phyloP scores from a whole-genome alignment of 768 basidiomycete species.

The Tylopilus sp. region DNA sequence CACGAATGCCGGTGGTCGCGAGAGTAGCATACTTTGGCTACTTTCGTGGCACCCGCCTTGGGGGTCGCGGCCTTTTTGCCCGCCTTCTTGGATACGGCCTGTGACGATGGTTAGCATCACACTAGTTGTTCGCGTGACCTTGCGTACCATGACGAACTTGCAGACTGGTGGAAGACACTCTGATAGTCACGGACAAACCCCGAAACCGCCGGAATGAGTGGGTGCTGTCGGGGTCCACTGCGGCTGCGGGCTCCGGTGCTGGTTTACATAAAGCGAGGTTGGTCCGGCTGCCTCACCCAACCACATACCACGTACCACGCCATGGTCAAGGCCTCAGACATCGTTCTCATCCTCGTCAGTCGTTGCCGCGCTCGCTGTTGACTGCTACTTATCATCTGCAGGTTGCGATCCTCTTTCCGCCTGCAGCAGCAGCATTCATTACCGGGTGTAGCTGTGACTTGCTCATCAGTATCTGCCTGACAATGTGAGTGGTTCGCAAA shows the following conservation, averaged over 20 bases:
- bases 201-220: slow-evolving; percentile 1
- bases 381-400: slow-evolving; percentile 22
- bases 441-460: slow-evolving; percentile 85
- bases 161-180: not conserved
- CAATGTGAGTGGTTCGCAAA: slow-evolving; percentile 48
- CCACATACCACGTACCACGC: not conserved
- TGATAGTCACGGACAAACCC: slow-evolving; percentile 7
- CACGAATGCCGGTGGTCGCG: slow-evolving; percentile 3
- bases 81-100: slow-evolving; percentile 90
- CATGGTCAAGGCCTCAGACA: slow-evolving; percentile 63
- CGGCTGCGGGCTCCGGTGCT: slow-evolving; percentile 13
- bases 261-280: too few species aligned
- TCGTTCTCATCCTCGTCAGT: slow-evolving; percentile 74
- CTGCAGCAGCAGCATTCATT: slow-evolving; percentile 73
- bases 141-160: slow-evolving; percentile 24
- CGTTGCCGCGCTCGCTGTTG: not conserved
- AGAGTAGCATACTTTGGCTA: slow-evolving; percentile 63
- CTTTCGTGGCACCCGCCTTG: slow-evolving; percentile 58
- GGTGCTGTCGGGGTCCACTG: slow-evolving; percentile 22
- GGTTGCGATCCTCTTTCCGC: slow-evolving; percentile 80
- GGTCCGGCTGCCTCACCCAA: not conserved
- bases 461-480: slow-evolving; percentile 78
- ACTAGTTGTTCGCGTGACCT: not conserved
- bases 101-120: slow-evolving; percentile 5
- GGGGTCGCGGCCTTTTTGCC: slow-evolving; percentile 74